Evolutionary conservation across 768 basidiomycete genomes (phyloP).

Genomic region (Lepiota brunneoincarnata): DNA sequence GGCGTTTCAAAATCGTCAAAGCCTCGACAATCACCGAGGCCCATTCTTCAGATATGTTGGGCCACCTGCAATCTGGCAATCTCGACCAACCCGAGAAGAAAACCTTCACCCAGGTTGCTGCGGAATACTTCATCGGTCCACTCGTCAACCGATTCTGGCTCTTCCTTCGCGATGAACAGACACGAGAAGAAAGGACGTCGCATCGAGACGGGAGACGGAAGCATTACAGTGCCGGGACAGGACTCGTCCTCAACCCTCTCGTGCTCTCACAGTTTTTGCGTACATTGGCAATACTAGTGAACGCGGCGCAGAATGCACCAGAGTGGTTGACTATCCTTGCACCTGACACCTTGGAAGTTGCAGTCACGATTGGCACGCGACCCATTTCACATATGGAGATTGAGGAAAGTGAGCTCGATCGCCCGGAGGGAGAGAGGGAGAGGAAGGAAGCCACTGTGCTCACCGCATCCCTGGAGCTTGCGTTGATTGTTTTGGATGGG

Average conservation of each 20-base stretch:
- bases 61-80: not conserved
- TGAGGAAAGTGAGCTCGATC: constrained; percentile 32
- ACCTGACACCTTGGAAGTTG: constrained; percentile 81
- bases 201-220: constrained; percentile 48
- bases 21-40: constrained; percentile 47
- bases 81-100: constrained; percentile 17
- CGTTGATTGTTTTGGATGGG: constrained; percentile 72
- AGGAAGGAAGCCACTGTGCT: constrained; percentile 73
- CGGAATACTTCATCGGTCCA: constrained; percentile 86
- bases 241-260: constrained; percentile 76
- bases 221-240: constrained; percentile 76
- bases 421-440: constrained; percentile 26
- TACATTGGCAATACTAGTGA: constrained; percentile 75
- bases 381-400: constrained; percentile 47
- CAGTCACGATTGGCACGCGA: constrained; percentile 71
- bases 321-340: constrained; percentile 81
- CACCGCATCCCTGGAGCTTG: constrained; percentile 72
- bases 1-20: constrained; percentile 63
- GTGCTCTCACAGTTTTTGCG: constrained; percentile 74
- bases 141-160: constrained; percentile 93
- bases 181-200: constrained; percentile 68
- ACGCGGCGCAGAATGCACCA: constrained; percentile 77
- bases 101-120: constrained; percentile 70
- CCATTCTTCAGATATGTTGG: not conserved
- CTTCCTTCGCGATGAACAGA: constrained; percentile 85